Evolutionary conservation across 768 basidiomycete genomes (phyloP), one percentile per base, ranked within the genome.

Genomic region (Myochromella boudieri): DNA sequence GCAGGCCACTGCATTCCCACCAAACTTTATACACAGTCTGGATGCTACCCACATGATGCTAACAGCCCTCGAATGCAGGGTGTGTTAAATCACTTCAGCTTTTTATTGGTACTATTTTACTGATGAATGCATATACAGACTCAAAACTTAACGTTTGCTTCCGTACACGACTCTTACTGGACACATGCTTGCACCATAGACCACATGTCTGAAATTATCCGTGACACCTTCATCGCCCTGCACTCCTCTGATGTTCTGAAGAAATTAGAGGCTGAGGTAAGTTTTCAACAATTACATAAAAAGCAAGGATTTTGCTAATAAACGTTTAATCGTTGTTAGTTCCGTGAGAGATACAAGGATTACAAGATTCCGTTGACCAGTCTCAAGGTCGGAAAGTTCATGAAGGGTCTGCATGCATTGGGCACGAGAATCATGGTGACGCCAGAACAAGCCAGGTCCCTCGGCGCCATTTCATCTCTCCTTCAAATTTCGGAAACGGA

Each of bases 161-260:
- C 93, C 1, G 97, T 99, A 9, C 97, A 99, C 61, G 97, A 99
- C 62, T 98, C 97, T 1, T 99, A 97, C 68, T 99, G 97, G 97
- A 97, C 95, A 3, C 97, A 99, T 61, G 87, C 97, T 0, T 80
- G 71, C 36, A 80, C 77, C 54, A 86, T 97, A 44, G 91, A 97
- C 66, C 69, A 81, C 42, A 95, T 98, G 93, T 89, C 91, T 0
- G 75, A 72, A 37, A 76, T 89, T 56, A 95, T 98, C 58, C 87
- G 95, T 22, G 88, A 95, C 34, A 92, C 91, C 1, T 99, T 99
- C 65, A 88, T 98, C 47, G 82, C 87, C 0, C 76, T 98, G 12
- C 95, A 99, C 66, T 87, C 87, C 14, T 87, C 89, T 6, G 85
- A 95, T 61, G 81, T 98, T 6, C 78, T 98, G 4, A 68, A 68